Percentiles rank a stretch among this genome's conserved stretches.
Conservation (phyloP, 2,329 filamentous ascomycete species). For the Zasmidium citrigriseum region DNA sequence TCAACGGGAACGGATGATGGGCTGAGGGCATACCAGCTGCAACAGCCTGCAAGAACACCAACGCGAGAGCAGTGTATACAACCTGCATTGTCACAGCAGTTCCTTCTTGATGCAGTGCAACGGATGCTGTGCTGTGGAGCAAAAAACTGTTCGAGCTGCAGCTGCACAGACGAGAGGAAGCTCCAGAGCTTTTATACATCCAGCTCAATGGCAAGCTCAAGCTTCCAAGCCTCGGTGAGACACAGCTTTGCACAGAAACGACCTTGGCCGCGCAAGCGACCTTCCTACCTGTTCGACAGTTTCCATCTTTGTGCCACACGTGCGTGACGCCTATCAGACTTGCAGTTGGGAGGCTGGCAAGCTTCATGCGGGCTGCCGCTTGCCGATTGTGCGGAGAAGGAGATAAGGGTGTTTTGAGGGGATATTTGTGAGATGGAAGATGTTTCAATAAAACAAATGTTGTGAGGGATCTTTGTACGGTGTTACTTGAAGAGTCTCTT, state of each 20-base stretch:
- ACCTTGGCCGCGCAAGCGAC: too few species aligned
- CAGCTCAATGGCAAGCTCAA: too few species aligned
- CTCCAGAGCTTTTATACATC: not conserved
- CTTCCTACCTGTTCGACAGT: too few species aligned
- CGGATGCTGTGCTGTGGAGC: too few species aligned
- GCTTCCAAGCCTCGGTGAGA: not conserved
- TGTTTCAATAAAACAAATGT: too few species aligned
- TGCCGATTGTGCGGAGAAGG: not conserved
- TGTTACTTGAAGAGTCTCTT: too few species aligned
- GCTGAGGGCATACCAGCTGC: conserved; percentile 7
- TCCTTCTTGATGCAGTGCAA: too few species aligned
- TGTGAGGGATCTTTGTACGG: too few species aligned
- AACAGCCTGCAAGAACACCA: conserved; percentile 8
- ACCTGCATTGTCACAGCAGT: conserved; percentile 8
- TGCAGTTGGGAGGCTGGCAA: not conserved
- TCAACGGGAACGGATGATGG: too few species aligned
- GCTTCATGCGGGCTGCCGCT: not conserved
- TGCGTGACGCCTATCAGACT: too few species aligned
- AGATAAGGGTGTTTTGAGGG: not conserved
- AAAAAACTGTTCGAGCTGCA: not conserved
- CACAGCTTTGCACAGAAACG: too few species aligned
- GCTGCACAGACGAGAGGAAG: not conserved
- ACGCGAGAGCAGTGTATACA: conserved; percentile 9
- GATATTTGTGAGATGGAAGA: too few species aligned
- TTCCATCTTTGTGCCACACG: not conserved